Percentiles rank a stretch among this genome's conserved stretches.
Conservation (phyloP, 2,329 filamentous ascomycete genomes). For the Drechslera avenae region DNA sequence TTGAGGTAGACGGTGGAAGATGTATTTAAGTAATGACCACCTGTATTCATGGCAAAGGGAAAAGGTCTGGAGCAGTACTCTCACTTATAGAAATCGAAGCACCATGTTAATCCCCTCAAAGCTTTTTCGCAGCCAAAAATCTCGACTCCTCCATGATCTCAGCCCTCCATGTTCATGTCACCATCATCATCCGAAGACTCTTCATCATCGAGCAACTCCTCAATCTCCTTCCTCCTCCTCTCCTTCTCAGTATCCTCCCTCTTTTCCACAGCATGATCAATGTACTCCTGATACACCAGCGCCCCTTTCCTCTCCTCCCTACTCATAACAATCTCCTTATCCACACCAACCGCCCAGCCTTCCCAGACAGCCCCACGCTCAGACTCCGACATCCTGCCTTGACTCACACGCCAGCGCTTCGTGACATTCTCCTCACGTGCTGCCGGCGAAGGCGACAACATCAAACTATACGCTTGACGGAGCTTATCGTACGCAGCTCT, state of each 20-base stretch:
- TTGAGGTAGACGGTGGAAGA: conserved; percentile 49
- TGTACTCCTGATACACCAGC: background rate
- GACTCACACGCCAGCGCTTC: conserved; percentile 36
- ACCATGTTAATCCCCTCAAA: too few relatives aligned
- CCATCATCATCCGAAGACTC: conserved; percentile 9
- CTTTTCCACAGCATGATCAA: conserved; percentile 5
- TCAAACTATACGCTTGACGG: conserved; percentile 21
- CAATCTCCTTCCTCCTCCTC: conserved; percentile 23
- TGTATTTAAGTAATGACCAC: conserved; percentile 32
- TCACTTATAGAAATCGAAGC: too few relatives aligned
- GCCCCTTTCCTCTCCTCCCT: conserved; percentile 27
- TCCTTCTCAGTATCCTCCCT: conserved; percentile 9
- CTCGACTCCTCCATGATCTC: too few relatives aligned
- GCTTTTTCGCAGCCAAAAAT: too few relatives aligned
- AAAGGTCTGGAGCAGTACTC: too few relatives aligned
- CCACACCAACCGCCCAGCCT: conserved; percentile 34
- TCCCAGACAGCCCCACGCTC: conserved; percentile 42
- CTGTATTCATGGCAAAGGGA: too few relatives aligned
- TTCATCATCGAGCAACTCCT: conserved; percentile 26
- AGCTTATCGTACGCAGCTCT: conserved; percentile 28
- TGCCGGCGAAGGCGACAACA: conserved; percentile 3
- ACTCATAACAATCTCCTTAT: conserved; percentile 25
- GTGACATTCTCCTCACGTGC: conserved; percentile 35
- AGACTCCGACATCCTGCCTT: conserved; percentile 26
- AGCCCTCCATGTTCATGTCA: background rate